Base-by-base conservation (phyloP, 257 asterid species). In the Mitragyna speciosa region DNA sequence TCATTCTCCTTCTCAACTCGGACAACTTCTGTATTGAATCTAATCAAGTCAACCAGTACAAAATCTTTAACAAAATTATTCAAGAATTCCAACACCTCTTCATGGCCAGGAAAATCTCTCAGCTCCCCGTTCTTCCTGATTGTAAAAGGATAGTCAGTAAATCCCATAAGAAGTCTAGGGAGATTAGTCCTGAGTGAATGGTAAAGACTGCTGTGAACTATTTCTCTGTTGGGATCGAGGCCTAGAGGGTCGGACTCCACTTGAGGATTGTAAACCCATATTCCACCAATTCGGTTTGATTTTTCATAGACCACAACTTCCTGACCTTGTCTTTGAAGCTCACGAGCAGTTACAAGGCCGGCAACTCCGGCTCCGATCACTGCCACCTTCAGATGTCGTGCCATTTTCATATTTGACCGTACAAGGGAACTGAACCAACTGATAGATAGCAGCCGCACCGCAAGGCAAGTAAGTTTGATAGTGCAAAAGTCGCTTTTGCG, bases 111-210 rank as follows among this genome's bases (percentile, higher is more conserved):
- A 41, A 89, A 89, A 12, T 77, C 80, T 67, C 82, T 70, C 67
- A 83, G 45, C 31, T 85, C 85, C 0, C 84, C 75, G 33, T 82
- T 65, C 24, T 56, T 48, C 70, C n/a, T 24, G 2, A 72, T 69
- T 17, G 64, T 45, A 73, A 88, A 89, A 2, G 94, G 92, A 61
- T 87, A 87, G 78, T 89, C 90, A 59, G 82, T 78, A 54, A 89
- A 89, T 2, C 90, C 89, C 92, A 91, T 85, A n/a, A 91, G 83
- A 0, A 83, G 89, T 63, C 88, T 80, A 0, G 96, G 96, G 2
- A 88, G 81, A 65, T 91, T 91, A 14, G 92, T 82, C 28, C 87
- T 49, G 9, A 91, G 89, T 0, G 96, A 91, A 0, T 12, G 74
- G 73, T 91, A 88, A 0, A 87, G 49, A 64, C 92, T 91, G 81